Conservation (phyloP, 2,329 filamentous ascomycete species). For the Claviceps sp. region DNA sequence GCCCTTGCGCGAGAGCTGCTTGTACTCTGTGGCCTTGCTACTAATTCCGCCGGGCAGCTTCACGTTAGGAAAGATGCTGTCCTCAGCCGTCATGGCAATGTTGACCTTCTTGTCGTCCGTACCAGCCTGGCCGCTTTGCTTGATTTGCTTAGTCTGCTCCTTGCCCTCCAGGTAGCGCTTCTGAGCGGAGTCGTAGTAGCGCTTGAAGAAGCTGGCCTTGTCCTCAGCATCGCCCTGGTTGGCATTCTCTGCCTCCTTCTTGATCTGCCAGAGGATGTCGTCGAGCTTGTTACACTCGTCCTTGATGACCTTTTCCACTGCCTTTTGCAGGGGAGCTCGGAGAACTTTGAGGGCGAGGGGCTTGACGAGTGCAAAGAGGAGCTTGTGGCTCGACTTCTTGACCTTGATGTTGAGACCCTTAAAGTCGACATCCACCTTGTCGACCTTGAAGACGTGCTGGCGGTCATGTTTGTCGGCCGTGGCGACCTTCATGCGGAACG, state of each 20-base stretch:
- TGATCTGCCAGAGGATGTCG: slow-evolving; percentile 57
- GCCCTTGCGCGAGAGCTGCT: slow-evolving; percentile 73
- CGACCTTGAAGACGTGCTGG: slow-evolving; percentile 86
- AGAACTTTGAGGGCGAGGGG: slow-evolving; percentile 74
- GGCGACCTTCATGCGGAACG: slow-evolving; percentile 82
- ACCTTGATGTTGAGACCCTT: slow-evolving; percentile 77
- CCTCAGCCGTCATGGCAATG: slow-evolving; percentile 49
- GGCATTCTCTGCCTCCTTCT: slow-evolving; percentile 67
- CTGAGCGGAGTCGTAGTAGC: slow-evolving; percentile 66
- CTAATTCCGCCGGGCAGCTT: slow-evolving; percentile 72
- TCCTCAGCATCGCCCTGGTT: slow-evolving; percentile 57
- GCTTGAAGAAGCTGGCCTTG: slow-evolving; percentile 70
- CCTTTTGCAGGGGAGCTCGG: slow-evolving; percentile 73
- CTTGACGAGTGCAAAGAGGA: slow-evolving; percentile 78
- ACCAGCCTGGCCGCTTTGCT: slow-evolving; percentile 45
- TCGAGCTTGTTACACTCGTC: slow-evolving; percentile 70
- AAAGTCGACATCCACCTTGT: slow-evolving; percentile 73
- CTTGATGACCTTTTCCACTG: slow-evolving; percentile 77
- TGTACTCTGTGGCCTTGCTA: slow-evolving; percentile 88
- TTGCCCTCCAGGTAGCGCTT: slow-evolving; percentile 62
- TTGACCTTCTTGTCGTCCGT: slow-evolving; percentile 54
- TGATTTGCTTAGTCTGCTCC: slow-evolving; percentile 47
- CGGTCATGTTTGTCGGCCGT: slow-evolving; percentile 63
- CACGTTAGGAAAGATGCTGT: slow-evolving; percentile 81
- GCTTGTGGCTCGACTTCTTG: slow-evolving; percentile 89